Percentiles rank a stretch among this genome's conserved stretches.
These are phyloP conservation scores for Paramecium primaurelia DNA, from an alignment of 73 alveolate genomes.

Conservation along the genomic window DNA sequence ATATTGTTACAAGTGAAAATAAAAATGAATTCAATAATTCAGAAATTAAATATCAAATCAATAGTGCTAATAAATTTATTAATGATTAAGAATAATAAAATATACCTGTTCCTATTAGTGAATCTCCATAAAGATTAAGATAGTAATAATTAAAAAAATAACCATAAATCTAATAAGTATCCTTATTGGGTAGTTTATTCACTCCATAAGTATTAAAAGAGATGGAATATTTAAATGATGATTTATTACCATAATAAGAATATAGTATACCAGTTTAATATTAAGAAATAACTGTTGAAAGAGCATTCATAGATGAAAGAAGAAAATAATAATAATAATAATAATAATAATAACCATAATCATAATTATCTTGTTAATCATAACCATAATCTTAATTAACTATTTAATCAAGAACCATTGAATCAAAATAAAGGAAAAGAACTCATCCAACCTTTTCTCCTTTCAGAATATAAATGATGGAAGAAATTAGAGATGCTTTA, in stretches of 20 bases:
- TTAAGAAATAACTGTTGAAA: neutral
- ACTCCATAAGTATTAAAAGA: neutral
- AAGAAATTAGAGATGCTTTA: constrained; percentile 10
- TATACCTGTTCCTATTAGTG: neutral
- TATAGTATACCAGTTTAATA: neutral
- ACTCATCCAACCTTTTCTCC: constrained; percentile 17
- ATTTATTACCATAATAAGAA: neutral
- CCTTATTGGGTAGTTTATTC: neutral
- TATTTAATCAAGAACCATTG: neutral
- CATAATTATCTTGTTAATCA: neutral
- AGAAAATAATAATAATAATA: neutral
- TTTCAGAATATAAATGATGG: neutral
- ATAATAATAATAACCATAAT: neutral
- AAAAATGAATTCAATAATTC: neutral
- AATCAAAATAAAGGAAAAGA: neutral
- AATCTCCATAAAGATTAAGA: neutral
- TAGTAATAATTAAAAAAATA: neutral
- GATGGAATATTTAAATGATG: constrained; percentile 13
- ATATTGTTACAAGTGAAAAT: neutral
- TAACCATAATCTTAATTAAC: neutral
- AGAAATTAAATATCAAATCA: neutral
- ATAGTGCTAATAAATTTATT: neutral
- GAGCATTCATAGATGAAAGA: neutral
- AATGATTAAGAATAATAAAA: neutral
- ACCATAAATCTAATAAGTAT: neutral